phyloP scores from a whole-genome alignment of 805 yeast genomes.

The Hanseniaspora osmophila region DNA sequence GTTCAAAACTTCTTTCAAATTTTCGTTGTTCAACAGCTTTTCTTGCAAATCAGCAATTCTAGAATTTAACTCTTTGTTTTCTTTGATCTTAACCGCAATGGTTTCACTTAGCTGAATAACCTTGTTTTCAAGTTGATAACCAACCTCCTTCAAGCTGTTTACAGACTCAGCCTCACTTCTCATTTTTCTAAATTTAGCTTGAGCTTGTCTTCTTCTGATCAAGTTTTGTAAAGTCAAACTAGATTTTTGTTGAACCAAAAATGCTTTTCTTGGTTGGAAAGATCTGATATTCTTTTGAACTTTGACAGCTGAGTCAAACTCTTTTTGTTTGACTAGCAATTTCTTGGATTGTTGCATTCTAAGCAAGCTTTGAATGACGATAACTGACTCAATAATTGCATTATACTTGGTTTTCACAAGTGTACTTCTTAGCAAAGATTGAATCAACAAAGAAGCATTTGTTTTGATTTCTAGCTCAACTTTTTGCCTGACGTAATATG shows the following conservation, averaged over 20 bases:
- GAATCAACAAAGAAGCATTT: constrained; percentile 56
- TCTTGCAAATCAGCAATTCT: constrained; percentile 41
- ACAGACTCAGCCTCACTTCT: constrained; percentile 87
- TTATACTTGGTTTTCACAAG: constrained; percentile 29
- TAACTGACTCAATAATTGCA: constrained; percentile 19
- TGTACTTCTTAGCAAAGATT: constrained; percentile 48
- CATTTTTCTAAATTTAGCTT: constrained; percentile 43
- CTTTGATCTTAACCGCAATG: constrained; percentile 64
- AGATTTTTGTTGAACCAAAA: constrained; percentile 32
- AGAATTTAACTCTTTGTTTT: constrained; percentile 55
- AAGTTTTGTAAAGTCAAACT: constrained; percentile 65
- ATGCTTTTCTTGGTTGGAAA: constrained; percentile 41
- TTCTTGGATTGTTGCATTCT: constrained; percentile 42
- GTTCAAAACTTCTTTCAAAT: constrained; percentile 39
- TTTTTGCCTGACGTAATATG: constrained; percentile 40
- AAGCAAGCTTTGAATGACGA: constrained; percentile 34
- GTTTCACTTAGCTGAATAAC: constrained; percentile 91
- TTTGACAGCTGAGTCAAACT: constrained; percentile 47
- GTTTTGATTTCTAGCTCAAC: constrained; percentile 41
- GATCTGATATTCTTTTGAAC: constrained; percentile 72
- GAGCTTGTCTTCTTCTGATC: constrained; percentile 65
- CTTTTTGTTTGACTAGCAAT: constrained; percentile 34
- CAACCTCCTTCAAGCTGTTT: constrained; percentile 77
- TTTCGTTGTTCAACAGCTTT: constrained; percentile 39
- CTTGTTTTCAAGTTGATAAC: constrained; percentile 87